Percentiles rank a stretch among this genome's conserved stretches.
Conservation (phyloP, 78 protist genomes). For the Capsaspora owczarzaki region DNA sequence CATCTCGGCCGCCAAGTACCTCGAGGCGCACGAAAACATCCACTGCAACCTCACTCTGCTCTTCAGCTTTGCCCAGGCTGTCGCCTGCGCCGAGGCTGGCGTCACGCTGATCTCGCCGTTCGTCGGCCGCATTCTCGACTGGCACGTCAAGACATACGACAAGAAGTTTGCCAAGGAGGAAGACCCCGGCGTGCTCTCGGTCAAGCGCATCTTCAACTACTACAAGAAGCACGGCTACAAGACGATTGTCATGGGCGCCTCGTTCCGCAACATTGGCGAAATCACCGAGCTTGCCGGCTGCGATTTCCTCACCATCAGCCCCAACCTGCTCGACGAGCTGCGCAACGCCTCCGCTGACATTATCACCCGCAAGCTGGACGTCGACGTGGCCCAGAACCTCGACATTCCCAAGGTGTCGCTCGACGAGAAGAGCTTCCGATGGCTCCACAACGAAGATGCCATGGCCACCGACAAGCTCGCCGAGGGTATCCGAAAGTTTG, state of each 20-base stretch:
- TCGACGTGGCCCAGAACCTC: background rate
- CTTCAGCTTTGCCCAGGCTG: slow-evolving; percentile 86
- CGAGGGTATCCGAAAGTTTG: slow-evolving; percentile 87
- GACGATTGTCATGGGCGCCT: slow-evolving; percentile 94
- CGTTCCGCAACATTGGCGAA: slow-evolving; percentile 81
- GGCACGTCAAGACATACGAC: slow-evolving; percentile 34
- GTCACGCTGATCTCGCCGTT: slow-evolving; percentile 93
- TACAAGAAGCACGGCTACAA: slow-evolving; percentile 83
- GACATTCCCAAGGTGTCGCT: slow-evolving; percentile 27
- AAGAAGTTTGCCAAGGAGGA: slow-evolving; percentile 40
- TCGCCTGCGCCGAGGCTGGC: slow-evolving; percentile 83
- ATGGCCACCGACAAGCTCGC: slow-evolving; percentile 92
- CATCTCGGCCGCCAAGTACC: slow-evolving; percentile 74
- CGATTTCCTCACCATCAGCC: slow-evolving; percentile 65
- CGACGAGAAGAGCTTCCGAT: slow-evolving; percentile 60
- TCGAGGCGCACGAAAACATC: slow-evolving; percentile 80
- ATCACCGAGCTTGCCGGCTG: slow-evolving; percentile 48
- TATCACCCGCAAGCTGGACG: background rate
- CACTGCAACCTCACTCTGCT: slow-evolving; percentile 91
- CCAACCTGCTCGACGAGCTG: slow-evolving; percentile 57
- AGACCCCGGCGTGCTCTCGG: slow-evolving; percentile 91
- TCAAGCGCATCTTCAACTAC: slow-evolving; percentile 71
- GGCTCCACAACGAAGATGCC: slow-evolving; percentile 63
- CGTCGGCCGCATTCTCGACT: slow-evolving; percentile 93
- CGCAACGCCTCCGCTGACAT: background rate